A percentile compares a stretch with the other conserved stretches of the same genome.
These are phyloP conservation scores for Podospora tetraspora DNA, from an alignment of 495 filamentous ascomycete genomes.

Conservation along the genomic window DNA sequence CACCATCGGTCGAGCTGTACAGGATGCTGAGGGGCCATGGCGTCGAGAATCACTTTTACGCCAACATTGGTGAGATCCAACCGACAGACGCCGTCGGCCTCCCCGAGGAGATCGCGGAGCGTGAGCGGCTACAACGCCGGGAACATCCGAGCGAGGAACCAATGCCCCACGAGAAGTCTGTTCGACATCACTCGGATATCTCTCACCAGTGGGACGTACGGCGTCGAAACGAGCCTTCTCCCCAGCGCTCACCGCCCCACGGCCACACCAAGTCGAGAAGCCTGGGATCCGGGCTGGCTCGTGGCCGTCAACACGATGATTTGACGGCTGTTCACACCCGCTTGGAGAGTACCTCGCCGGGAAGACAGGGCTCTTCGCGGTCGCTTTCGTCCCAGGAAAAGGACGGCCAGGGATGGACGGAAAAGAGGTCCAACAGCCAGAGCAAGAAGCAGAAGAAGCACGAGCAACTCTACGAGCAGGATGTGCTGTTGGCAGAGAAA, in stretches of 20 bases:
- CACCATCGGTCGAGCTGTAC: constrained; percentile 15
- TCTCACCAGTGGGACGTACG: constrained; percentile 11
- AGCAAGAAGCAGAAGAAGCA: neutral
- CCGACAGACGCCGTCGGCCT: constrained; percentile 36
- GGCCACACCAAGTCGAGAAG: neutral
- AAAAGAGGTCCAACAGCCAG: neutral
- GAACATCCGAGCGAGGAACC: constrained; percentile 7
- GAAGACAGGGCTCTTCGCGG: neutral
- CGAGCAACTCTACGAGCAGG: constrained; percentile 9
- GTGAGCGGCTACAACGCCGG: constrained; percentile 33
- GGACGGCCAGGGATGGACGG: neutral
- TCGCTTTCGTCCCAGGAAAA: neutral
- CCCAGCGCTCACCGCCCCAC: neutral
- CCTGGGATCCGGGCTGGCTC: neutral
- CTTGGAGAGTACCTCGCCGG: neutral
- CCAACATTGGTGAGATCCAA: constrained; percentile 32
- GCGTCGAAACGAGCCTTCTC: constrained; percentile 4
- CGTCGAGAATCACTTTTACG: constrained; percentile 38
- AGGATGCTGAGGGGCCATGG: constrained; percentile 34
- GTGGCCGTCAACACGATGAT: neutral
- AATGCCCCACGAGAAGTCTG: constrained; percentile 10
- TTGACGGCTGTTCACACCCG: neutral
- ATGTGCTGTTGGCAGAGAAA: constrained; percentile 10
- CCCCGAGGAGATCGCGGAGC: constrained; percentile 33
- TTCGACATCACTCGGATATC: constrained; percentile 16